phyloP scores from a whole-genome alignment of 441 rosid genomes.

The Sinapis alba region DNA sequence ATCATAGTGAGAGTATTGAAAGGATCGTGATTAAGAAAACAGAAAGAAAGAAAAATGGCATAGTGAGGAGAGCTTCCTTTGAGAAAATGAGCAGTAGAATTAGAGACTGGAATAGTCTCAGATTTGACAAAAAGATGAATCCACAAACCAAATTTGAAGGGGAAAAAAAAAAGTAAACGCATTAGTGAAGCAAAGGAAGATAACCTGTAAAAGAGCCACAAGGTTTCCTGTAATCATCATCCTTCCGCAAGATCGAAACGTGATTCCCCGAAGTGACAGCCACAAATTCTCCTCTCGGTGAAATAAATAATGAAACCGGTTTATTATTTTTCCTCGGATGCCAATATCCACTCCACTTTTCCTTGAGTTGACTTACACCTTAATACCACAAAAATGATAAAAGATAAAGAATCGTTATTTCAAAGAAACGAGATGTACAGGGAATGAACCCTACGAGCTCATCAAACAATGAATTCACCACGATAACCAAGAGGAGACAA shows the following conservation, averaged over 20 bases:
- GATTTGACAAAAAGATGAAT: not conserved
- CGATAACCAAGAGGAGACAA: not conserved
- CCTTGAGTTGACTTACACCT: constrained; percentile 78
- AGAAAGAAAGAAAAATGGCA: not conserved
- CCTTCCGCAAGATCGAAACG: constrained; percentile 68
- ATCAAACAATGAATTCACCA: constrained; percentile 5
- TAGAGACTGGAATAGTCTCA: not conserved
- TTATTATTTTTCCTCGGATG: constrained; percentile 51
- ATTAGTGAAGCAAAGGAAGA: constrained; percentile 23
- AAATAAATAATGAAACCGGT: constrained; percentile 62
- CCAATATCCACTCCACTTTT: constrained; percentile 67
- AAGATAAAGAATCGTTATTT: constrained; percentile 1
- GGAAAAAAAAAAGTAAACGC: not conserved
- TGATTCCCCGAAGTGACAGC: constrained; percentile 86
- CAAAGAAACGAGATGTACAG: constrained; percentile 20
- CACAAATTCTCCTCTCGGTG: constrained; percentile 74
- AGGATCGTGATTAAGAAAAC: constrained; percentile 17
- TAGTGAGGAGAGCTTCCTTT: not conserved
- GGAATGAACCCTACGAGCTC: constrained; percentile 7
- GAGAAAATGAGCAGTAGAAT: not conserved
- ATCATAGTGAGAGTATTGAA: not conserved
- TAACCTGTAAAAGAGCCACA: constrained; percentile 55
- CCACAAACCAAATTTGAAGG: not conserved
- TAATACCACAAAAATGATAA: constrained; percentile 14
- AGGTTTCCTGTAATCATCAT: constrained; percentile 76